Evolutionary conservation across 257 asterid species (phyloP), one percentile per base, ranked within the genome.

Genomic region (Lithospermum erythrorhizon): DNA sequence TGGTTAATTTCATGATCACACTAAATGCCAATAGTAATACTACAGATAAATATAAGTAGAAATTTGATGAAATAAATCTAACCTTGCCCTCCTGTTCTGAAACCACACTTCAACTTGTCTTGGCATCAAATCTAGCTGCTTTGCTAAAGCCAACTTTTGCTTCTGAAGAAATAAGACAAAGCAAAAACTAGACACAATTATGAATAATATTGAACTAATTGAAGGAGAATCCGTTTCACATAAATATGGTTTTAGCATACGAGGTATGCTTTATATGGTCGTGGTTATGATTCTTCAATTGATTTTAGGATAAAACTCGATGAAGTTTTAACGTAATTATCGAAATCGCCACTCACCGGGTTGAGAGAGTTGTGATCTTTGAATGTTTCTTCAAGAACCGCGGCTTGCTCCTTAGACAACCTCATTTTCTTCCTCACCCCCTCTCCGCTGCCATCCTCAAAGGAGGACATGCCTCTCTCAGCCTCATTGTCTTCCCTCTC

Each of bases 91-190:
- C 61, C 99, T 74, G 77, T 93, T 93, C 78, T 93, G 99, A 64
- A 93, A 93, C 99, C 99, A 93, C 47, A 93, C 99, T 80, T 93
- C 99, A 68, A 93, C 99, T 64, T 93, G 99, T 61, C 99, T 78
- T 2, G 96, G 80, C 86, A 84, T 76, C 49, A 93, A 91, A 72
- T 81, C 84, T 21, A 93, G 82, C 87, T 81, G 95, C 65, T 78
- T 84, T 32, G 97, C 87, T 77, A 93, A 55, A 21, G 89, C 99
- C 81, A 78, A 62, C 61, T 93, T 93, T 73, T 93, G 94, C 82
- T 89, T 93, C 99, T 93, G 94, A 70, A 65, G 11, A 55, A 61
- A 22, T 17, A 64, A 13, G 6, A 54, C 32, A 61, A 47, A 58
- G 23, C 62, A 21, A 47, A n/a, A 19, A 53, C 19, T 51, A 9